phyloP scores from a whole-genome alignment of 2,329 filamentous ascomycete genomes.

The Ramichloridium luteum region DNA sequence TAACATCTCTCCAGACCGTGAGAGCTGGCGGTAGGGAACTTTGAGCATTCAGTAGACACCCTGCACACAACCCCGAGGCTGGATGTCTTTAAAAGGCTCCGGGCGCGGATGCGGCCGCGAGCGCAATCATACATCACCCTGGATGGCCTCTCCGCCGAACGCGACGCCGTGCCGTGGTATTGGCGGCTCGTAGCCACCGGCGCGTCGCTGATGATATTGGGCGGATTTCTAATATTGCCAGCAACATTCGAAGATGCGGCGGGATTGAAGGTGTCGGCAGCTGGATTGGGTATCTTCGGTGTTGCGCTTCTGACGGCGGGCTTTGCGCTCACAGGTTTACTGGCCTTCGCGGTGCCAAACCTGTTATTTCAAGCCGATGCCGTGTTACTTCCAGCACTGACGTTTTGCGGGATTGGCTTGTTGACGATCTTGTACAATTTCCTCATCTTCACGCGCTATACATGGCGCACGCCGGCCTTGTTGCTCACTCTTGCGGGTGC shows the following conservation, averaged over 20 bases:
- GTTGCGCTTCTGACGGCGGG: conserved; percentile 36
- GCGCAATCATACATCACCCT: conserved; percentile 20
- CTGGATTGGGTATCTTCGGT: conserved; percentile 33
- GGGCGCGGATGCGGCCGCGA: conserved; percentile 16
- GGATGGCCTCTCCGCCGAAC: conserved; percentile 14
- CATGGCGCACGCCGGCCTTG: conserved; percentile 35
- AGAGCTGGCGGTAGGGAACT: no score
- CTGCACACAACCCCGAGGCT: conserved; percentile 11
- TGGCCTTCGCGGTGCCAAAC: conserved; percentile 36
- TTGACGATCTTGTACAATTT: conserved; percentile 38
- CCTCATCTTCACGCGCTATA: conserved; percentile 28
- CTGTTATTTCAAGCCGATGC: conserved; percentile 36
- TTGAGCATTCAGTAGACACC: no score
- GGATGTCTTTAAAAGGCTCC: conserved; percentile 14
- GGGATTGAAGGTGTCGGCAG: conserved; percentile 29
- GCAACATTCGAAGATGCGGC: conserved; percentile 32
- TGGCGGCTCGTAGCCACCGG: conserved; percentile 34
- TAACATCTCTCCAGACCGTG: no score
- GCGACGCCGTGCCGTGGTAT: conserved; percentile 31
- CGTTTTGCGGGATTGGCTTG: conserved; percentile 35
- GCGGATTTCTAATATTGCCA: conserved; percentile 40
- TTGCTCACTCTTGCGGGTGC: conserved; percentile 29
- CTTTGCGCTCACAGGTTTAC: conserved; percentile 36
- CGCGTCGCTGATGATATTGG: conserved; percentile 37
- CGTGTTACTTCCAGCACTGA: conserved; percentile 34